Conservation (phyloP, 148 eudicot genomes). For the Nyssa sinensis region DNA sequence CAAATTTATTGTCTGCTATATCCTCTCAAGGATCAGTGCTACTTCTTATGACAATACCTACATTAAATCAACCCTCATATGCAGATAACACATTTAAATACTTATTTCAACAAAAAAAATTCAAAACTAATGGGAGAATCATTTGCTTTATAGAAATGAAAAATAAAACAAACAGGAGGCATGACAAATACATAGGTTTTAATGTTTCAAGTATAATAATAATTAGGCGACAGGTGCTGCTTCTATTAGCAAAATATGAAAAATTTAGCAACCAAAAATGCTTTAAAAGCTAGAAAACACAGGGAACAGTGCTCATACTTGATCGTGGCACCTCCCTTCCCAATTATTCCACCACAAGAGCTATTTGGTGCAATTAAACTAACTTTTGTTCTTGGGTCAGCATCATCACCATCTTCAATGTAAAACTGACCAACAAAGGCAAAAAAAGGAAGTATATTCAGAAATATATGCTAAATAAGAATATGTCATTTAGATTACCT, state of each 20-base stretch:
- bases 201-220: background rate
- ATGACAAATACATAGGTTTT: background rate
- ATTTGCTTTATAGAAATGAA: background rate
- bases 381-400: conserved; percentile 61
- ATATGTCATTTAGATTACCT: conserved; percentile 40
- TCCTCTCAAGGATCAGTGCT: conserved; percentile 7
- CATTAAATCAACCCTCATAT: background rate
- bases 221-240: background rate
- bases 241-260: background rate
- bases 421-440: conserved; percentile 48
- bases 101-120: background rate
- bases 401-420: conserved; percentile 68
- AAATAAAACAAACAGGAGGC: background rate
- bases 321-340: conserved; percentile 89
- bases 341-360: conserved; percentile 97
- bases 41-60: background rate
- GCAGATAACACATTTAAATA: background rate
- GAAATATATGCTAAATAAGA: background rate
- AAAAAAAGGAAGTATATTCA: background rate
- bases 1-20: background rate
- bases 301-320: conserved; percentile 50
- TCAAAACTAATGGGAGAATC: background rate
- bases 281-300: background rate
- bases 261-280: conserved; percentile 6
- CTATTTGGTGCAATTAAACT: conserved; percentile 86